Base-by-base conservation (phyloP, 2,329 filamentous ascomycete species). In the Aspergillus sp. region DNA sequence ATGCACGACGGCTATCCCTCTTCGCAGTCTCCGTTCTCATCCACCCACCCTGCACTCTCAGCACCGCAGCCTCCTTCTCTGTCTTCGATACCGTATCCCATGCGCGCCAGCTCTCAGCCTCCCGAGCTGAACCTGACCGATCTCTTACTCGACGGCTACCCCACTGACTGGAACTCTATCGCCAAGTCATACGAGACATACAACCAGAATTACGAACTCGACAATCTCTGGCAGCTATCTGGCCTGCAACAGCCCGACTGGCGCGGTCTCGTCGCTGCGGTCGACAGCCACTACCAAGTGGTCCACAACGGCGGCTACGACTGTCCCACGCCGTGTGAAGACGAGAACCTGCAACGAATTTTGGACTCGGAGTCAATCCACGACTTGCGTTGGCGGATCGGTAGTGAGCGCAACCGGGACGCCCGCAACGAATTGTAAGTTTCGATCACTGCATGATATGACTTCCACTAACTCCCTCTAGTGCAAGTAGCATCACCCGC, bases 271-370 rank as follows among this genome's bases (percentile, higher is more conserved):
- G 70, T 75, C n/a, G 73, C 73, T 22, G 72, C 73, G 11, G 63
- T 75, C n/a, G 73, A 75, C 55, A 73, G 70, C 47, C 73, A 75
- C 58, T 75, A 72, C 46, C 67, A 73, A 19, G 58, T 73, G 30
- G 35, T 70, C n/a, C 73, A 75, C 54, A 55, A 68, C 38, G 72
- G 71, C 6, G 57, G 65, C 33, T 66, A 59, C 32, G 53, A 68
- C 0, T 75, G 73, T 53, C 47, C 56, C 7, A 16, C 57, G 2
- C 19, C 35, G 7, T 75, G 73, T 49, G 70, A 73, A 52, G 60
- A 70, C 43, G 54, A 56, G 10, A 70, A 72, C 22, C 47, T 75
- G 30, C 56, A 66, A 48, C 69, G 67, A 19, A 73, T 75, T 30
- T 41, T 75, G 22, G 58, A 66, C 19, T 64, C 71, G 11, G 62